Evolutionary conservation across 768 basidiomycete species (phyloP).

Genomic region (Termitomyces sp.): DNA sequence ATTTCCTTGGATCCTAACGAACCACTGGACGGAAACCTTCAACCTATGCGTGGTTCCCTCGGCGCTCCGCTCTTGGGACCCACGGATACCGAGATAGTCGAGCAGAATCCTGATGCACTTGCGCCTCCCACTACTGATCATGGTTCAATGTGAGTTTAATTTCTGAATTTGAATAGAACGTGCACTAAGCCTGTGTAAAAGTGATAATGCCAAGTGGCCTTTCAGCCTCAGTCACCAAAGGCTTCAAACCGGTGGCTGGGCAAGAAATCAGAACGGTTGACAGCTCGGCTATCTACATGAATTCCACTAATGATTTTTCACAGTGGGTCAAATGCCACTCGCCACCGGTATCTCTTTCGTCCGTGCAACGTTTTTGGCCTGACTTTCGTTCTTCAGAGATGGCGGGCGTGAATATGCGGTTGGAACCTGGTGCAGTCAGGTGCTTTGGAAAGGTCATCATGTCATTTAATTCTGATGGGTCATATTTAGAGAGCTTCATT

Average conservation of each 20-base stretch:
- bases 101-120: conserved; percentile 37
- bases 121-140: conserved; percentile 42
- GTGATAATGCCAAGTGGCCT: conserved; percentile 52
- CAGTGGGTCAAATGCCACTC: conserved; percentile 44
- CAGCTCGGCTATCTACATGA: neutral
- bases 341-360: conserved; percentile 33
- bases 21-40: conserved; percentile 23
- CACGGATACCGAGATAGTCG: conserved; percentile 32
- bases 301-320: neutral
- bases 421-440: conserved; percentile 46
- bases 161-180: neutral
- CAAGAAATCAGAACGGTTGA: conserved; percentile 48
- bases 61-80: conserved; percentile 41
- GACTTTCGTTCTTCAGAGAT: conserved; percentile 21
- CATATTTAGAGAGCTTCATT: conserved; percentile 43
- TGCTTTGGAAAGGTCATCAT: conserved; percentile 6
- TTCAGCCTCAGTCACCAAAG: conserved; percentile 51
- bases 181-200: conserved; percentile 12
- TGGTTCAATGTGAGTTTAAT: conserved; percentile 32
- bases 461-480: neutral
- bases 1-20: conserved; percentile 39
- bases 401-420: conserved; percentile 49
- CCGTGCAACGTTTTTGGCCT: neutral
- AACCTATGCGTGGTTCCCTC: conserved; percentile 33
- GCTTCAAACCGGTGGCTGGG: conserved; percentile 57